These are phyloP conservation scores for Tricholoma bakamatsutake DNA, from an alignment of 768 basidiomycete species.

Conservation along the genomic window DNA sequence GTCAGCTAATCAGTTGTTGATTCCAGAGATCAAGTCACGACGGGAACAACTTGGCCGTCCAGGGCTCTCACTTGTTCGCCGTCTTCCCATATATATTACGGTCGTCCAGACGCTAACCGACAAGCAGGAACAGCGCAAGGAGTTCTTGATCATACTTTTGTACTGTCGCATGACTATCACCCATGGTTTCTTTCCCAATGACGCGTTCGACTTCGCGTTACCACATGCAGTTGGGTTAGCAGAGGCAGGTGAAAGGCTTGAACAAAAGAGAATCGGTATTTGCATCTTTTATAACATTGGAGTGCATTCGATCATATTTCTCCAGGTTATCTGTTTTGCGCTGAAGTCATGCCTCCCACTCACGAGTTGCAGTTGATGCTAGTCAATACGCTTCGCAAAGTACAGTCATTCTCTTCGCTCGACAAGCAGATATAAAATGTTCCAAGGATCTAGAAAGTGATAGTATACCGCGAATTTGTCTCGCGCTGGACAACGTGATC, in stretches of 20 bases:
- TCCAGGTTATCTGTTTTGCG: slow-evolving; percentile 74
- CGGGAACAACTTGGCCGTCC: slow-evolving; percentile 47
- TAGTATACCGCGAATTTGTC: slow-evolving; percentile 49
- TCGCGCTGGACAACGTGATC: slow-evolving; percentile 69
- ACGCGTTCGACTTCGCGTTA: slow-evolving; percentile 65
- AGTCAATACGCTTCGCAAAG: slow-evolving; percentile 83
- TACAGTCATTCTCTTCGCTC: slow-evolving; percentile 15
- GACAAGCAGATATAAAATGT: not conserved
- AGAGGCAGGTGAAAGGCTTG: slow-evolving; percentile 54
- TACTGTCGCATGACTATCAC: slow-evolving; percentile 57
- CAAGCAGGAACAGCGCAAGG: slow-evolving; percentile 57
- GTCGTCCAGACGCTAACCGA: slow-evolving; percentile 5
- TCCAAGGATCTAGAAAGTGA: slow-evolving; percentile 61
- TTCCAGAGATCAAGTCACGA: slow-evolving; percentile 52
- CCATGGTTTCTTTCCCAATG: slow-evolving; percentile 32
- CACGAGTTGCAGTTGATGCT: slow-evolving; percentile 80
- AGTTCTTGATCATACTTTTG: slow-evolving; percentile 61
- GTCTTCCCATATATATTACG: not conserved
- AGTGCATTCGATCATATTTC: slow-evolving; percentile 1
- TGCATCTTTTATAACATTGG: slow-evolving; percentile 2
- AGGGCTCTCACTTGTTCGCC: slow-evolving; percentile 49
- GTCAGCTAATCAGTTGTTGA: slow-evolving; percentile 55
- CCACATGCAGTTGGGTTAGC: slow-evolving; percentile 73
- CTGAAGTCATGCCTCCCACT: slow-evolving; percentile 58
- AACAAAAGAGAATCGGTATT: slow-evolving; percentile 64